Evolutionary conservation across 306 rosid species (phyloP).

Genomic region (Sechiopsis laciniata): DNA sequence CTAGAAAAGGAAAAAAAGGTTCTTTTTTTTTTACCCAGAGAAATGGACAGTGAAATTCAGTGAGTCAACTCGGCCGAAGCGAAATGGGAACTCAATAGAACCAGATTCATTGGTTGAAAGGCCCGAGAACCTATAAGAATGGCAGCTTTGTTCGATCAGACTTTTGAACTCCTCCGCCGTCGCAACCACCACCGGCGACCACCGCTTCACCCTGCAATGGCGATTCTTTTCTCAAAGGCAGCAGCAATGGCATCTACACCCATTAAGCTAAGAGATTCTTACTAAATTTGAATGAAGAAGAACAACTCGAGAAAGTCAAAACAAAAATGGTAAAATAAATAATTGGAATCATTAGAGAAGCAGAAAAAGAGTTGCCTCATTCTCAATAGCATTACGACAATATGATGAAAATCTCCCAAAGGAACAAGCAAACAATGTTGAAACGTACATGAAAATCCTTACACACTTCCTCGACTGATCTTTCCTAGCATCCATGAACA

Average conservation of each 20-base stretch:
- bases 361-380: not conserved
- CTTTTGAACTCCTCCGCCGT: not conserved
- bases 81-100: not conserved
- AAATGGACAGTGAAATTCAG: conserved; percentile 3
- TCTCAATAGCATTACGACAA: not conserved
- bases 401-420: not conserved
- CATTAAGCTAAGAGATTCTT: not conserved
- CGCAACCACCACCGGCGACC: not conserved
- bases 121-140: not conserved
- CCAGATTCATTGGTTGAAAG: not conserved
- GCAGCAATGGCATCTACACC: conserved; percentile 4
- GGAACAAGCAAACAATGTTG: not conserved
- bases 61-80: not conserved
- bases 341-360: conserved; percentile 3
- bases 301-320: not conserved
- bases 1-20: not conserved
- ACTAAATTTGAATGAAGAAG: not conserved
- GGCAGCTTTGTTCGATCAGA: not conserved
- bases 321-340: not conserved
- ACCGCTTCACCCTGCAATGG: not conserved
- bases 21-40: not conserved
- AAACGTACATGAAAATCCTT: conserved; percentile 3
- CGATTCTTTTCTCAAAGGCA: not conserved
- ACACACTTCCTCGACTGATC: not conserved
- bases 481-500: not conserved